Evolutionary conservation across 371 early-diverging fungal species (phyloP), one percentile per base, ranked within the genome.

Genomic region (Apophysomyces variabilis): DNA sequence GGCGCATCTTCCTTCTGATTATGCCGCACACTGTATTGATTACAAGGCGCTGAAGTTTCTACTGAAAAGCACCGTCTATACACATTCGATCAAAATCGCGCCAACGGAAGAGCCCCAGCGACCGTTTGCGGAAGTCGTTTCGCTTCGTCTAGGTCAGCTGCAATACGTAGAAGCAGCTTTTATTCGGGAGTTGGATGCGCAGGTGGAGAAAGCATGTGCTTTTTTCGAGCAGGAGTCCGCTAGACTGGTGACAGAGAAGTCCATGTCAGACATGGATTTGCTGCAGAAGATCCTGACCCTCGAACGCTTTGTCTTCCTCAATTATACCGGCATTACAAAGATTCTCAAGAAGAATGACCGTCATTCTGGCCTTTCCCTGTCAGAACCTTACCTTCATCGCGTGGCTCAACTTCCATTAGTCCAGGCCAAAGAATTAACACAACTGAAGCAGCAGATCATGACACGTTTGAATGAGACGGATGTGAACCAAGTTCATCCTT

Each of bases 341-440:
- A 89, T 88, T 39, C 71, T 93, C 66, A 86, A 89, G 62, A 90
- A 89, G 71, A 77, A 85, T 77, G 87, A 90, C 78, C 75, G 91
- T 62, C 86, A 85, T 76, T 79, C 93, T 21, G 90, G 92, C 57
- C 77, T 92, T 61, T 73, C 83, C 26, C 73, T 93, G 39, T 83
- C 89, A 18, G 91, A 92, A 63, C 82, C 93, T 4, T 93, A 93
- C 46, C 73, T 93, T 58, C 85, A 85, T 74, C 89, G 90, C 14
- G 83, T 90, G 21, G 79, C 88, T 61, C 75, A 73, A n/a, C 66
- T 87, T 38, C 81, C 90, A 0, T 79, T 92, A 69, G 89, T 88
- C 18, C 77, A 83, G 26, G 87, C 88, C 1, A 83, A 88, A 57
- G 79, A 79, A 43, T 67, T 92, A 64, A 82, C 84, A 61, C 64